A percentile compares a stretch with the other conserved stretches of the same genome.
Conservation (phyloP, 2,329 filamentous ascomycete species). For the Aspergillus ochraceoroseus region DNA sequence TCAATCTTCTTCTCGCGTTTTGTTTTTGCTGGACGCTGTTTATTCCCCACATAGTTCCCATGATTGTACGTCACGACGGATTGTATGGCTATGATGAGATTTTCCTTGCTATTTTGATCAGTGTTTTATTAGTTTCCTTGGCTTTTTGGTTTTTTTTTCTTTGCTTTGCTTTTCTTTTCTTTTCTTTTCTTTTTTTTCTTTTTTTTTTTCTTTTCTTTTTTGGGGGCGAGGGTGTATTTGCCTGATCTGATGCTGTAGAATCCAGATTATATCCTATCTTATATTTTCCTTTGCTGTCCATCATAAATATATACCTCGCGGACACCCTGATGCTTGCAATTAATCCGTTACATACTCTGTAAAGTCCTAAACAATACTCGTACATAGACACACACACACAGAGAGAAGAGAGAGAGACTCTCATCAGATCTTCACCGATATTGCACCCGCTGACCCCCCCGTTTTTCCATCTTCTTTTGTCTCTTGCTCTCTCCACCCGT, state of each 20-base stretch:
- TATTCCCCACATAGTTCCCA: constrained; percentile 38
- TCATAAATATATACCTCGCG: too few relatives aligned
- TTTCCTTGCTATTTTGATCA: constrained; percentile 12
- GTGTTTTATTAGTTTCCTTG: constrained; percentile 12
- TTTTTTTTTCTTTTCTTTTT: background rate
- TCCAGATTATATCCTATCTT: too few relatives aligned
- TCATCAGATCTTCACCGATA: constrained; percentile 33
- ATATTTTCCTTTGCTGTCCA: too few relatives aligned
- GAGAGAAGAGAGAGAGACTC: too few relatives aligned
- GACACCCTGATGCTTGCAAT: too few relatives aligned
- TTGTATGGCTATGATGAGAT: constrained; percentile 16
- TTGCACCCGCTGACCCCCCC: constrained; percentile 44
- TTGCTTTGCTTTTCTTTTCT: background rate
- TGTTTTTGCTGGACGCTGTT: constrained; percentile 20
- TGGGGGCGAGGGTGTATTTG: background rate
- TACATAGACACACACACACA: too few relatives aligned
- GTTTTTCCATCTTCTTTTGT: constrained; percentile 52
- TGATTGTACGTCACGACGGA: constrained; percentile 27
- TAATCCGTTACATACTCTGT: too few relatives aligned
- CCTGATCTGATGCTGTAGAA: background rate
- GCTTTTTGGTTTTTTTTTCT: background rate
- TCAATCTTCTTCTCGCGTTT: constrained; percentile 8
- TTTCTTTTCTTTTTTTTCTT: constrained; percentile 4
- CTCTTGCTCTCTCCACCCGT: constrained; percentile 45
- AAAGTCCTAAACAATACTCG: too few relatives aligned